These are phyloP conservation scores for Pythium pyrilobum DNA, from an alignment of 352 stramenopile species.

Conservation along the genomic window DNA sequence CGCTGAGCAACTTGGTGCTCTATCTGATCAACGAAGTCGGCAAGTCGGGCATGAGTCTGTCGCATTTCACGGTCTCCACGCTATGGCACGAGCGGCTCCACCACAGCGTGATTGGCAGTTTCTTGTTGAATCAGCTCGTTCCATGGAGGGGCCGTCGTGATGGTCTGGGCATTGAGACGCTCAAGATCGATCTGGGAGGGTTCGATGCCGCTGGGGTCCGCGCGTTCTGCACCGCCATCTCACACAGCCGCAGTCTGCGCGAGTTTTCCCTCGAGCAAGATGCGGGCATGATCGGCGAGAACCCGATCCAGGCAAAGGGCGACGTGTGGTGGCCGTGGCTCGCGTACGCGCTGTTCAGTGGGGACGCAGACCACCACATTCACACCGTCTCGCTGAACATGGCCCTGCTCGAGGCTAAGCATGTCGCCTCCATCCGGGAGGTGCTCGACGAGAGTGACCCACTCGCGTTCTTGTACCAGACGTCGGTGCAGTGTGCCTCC, in stretches of 20 bases:
- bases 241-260: constrained; percentile 5
- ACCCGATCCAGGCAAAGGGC: neutral
- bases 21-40: constrained; percentile 14
- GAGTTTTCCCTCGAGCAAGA: constrained; percentile 1
- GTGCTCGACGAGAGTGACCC: constrained; percentile 5
- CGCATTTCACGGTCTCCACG: neutral
- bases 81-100: constrained; percentile 8
- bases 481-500: too few relatives aligned
- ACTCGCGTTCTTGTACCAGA: constrained; percentile 10
- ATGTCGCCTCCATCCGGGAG: constrained; percentile 3
- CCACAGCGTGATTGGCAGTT: constrained; percentile 14
- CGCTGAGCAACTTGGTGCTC: constrained; percentile 8
- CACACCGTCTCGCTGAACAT: constrained; percentile 1
- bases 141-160: constrained; percentile 12
- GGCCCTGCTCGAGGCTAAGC: neutral
- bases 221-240: constrained; percentile 12
- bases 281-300: neutral
- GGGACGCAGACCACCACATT: constrained; percentile 8
- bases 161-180: neutral
- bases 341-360: constrained; percentile 13
- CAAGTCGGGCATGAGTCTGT: constrained; percentile 11
- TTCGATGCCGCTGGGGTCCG: constrained; percentile 14
- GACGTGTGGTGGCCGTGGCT: constrained; percentile 18
- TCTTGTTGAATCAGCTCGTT: constrained; percentile 14
- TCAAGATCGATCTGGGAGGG: neutral